Conservation (phyloP, 257 asterid species). For the Perilla frutescens region DNA sequence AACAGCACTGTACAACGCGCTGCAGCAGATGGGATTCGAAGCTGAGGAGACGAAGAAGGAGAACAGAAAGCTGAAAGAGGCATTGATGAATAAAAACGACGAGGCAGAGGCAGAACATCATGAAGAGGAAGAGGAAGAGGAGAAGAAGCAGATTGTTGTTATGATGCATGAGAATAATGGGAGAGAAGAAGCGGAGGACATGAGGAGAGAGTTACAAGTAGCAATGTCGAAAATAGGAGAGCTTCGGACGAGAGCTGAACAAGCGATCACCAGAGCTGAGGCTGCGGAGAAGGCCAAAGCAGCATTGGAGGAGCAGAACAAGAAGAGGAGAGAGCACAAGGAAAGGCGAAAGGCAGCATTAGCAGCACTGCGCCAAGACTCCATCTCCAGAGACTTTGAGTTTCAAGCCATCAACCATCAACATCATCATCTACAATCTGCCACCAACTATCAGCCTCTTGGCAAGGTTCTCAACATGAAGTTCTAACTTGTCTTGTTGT, state of each 20-base stretch:
- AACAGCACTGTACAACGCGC: conserved; percentile 47
- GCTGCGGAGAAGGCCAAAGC: conserved; percentile 67
- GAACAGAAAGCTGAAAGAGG: conserved; percentile 42
- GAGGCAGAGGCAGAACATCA: neutral
- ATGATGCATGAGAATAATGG: neutral
- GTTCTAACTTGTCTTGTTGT: conserved; percentile 37
- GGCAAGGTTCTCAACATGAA: conserved; percentile 78
- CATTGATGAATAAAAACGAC: neutral
- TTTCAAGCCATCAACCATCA: neutral
- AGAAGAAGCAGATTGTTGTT: neutral
- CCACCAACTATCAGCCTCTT: conserved; percentile 62
- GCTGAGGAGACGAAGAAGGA: conserved; percentile 55
- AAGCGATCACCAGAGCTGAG: conserved; percentile 82
- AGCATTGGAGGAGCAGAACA: conserved; percentile 57
- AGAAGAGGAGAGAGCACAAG: conserved; percentile 56
- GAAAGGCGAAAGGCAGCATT: conserved; percentile 61
- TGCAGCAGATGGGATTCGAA: conserved; percentile 60
- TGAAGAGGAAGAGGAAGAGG: neutral
- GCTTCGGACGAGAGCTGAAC: conserved; percentile 72
- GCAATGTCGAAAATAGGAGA: conserved; percentile 53
- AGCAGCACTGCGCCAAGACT: conserved; percentile 59
- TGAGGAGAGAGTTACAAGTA: conserved; percentile 53
- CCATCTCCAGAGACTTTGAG: conserved; percentile 42
- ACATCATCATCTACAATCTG: neutral
- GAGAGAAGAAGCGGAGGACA: conserved; percentile 32